These are phyloP conservation scores for Annona squamosa DNA, from an alignment of 164 flowering plant genomes.

Conservation along the genomic window DNA sequence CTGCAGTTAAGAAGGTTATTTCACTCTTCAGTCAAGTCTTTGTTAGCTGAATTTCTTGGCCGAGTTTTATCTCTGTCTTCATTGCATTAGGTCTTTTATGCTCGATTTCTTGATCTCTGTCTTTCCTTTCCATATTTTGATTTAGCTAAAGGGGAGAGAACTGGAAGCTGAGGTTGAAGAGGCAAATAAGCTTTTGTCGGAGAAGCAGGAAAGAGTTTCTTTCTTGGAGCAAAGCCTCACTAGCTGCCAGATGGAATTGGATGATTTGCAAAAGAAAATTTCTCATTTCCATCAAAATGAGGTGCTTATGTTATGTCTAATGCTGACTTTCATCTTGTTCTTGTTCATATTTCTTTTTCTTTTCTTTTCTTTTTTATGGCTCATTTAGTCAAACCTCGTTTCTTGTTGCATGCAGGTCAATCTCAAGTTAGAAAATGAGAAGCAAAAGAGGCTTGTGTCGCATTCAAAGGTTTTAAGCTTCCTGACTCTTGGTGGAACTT, in stretches of 20 bases:
- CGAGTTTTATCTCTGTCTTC: too few species aligned
- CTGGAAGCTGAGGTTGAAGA: slow-evolving; percentile 52
- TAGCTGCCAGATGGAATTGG: slow-evolving; percentile 39
- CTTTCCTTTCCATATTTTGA: neutral
- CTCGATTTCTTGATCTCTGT: too few species aligned
- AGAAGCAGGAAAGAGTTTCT: slow-evolving; percentile 43
- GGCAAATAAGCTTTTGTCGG: slow-evolving; percentile 31
- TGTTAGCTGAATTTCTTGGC: neutral
- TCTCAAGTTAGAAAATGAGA: slow-evolving; percentile 47
- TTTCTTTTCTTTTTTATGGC: neutral
- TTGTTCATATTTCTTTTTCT: neutral
- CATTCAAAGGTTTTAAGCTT: slow-evolving; percentile 36
- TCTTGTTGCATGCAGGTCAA: slow-evolving; percentile 25
- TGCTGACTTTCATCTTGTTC: neutral
- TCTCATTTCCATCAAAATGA: slow-evolving; percentile 39
- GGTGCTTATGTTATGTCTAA: slow-evolving; percentile 23
- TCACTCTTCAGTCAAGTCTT: neutral
- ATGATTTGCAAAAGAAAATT: slow-evolving; percentile 44
- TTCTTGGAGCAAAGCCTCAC: slow-evolving; percentile 59
- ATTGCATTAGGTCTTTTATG: too few species aligned
- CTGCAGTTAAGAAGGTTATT: neutral
- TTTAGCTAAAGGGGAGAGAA: slow-evolving; percentile 42
- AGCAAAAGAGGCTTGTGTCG: slow-evolving; percentile 30
- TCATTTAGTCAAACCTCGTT: neutral
- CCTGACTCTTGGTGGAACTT: neutral